phyloP scores from a whole-genome alignment of 2,329 filamentous ascomycete genomes.

The Microdochium trichocladiopsis region DNA sequence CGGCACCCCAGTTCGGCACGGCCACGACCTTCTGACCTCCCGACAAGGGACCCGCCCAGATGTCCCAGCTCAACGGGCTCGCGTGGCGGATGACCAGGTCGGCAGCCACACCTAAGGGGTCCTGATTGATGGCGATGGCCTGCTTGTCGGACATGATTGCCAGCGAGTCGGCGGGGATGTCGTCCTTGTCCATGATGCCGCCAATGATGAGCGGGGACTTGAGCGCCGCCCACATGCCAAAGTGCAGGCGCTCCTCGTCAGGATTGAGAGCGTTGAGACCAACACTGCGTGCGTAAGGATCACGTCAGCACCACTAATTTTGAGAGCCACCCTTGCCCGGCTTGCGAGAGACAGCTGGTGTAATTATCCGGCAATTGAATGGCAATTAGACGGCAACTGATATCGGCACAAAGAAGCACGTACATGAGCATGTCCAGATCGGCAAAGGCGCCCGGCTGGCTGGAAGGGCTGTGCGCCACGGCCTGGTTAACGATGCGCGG shows the following conservation, averaged over 20 bases:
- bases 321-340: too few species aligned
- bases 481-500: slow-evolving; percentile 45
- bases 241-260: slow-evolving; percentile 43
- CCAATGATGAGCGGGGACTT: slow-evolving; percentile 44
- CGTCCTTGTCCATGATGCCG: slow-evolving; percentile 27
- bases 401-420: too few species aligned
- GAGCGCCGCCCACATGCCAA: slow-evolving; percentile 43
- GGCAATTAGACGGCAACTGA: too few species aligned
- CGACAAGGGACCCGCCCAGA: slow-evolving; percentile 42
- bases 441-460: slow-evolving; percentile 37
- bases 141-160: slow-evolving; percentile 41
- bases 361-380: too few species aligned
- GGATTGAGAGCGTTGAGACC: slow-evolving; percentile 35
- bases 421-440: slow-evolving; percentile 46
- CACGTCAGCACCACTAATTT: too few species aligned
- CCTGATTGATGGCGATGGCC: slow-evolving; percentile 52
- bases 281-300: slow-evolving; percentile 21
- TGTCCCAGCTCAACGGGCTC: slow-evolving; percentile 40
- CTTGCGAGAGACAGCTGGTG: too few species aligned
- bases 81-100: slow-evolving; percentile 36
- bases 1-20: slow-evolving; percentile 41
- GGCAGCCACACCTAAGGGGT: slow-evolving; percentile 42
- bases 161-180: slow-evolving; percentile 31
- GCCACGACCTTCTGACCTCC: slow-evolving; percentile 33
- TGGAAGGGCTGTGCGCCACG: slow-evolving; percentile 35